A percentile compares a stretch with the other conserved stretches of the same genome.
Evolutionary conservation across 345 rosid species (phyloP).

Genomic region (Gossypium bickii): DNA sequence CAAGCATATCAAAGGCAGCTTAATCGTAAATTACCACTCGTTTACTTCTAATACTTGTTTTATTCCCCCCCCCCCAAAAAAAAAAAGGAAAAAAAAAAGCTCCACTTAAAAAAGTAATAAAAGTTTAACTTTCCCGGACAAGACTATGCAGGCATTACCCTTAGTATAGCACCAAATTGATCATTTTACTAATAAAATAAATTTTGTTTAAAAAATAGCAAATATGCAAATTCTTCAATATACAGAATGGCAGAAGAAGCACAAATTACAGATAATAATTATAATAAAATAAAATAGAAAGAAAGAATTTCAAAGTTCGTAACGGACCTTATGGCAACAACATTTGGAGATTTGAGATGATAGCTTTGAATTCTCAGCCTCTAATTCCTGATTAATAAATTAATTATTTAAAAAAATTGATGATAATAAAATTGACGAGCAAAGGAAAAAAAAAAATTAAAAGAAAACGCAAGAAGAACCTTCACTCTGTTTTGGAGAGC

Average conservation of each 20-base stretch:
- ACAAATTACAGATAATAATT: neutral
- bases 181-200: neutral
- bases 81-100: neutral
- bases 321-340: conserved; percentile 49
- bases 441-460: neutral
- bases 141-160: neutral
- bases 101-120: neutral
- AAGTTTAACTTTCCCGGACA: neutral
- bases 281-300: neutral
- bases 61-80: neutral
- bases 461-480: conserved; percentile 25
- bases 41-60: neutral
- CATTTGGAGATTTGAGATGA: conserved; percentile 45
- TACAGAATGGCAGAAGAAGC: neutral
- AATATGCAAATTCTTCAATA: neutral
- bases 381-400: conserved; percentile 46
- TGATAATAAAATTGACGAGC: neutral
- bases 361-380: conserved; percentile 52
- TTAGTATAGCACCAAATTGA: neutral
- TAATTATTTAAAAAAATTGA: neutral
- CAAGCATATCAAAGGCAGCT: neutral
- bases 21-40: neutral
- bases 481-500: conserved; percentile 42
- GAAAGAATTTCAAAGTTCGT: neutral
- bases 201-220: neutral